Percentiles rank a stretch among this genome's conserved stretches.
Evolutionary conservation across 768 basidiomycete genomes (phyloP).

Genomic region (Nidula microcarpa): DNA sequence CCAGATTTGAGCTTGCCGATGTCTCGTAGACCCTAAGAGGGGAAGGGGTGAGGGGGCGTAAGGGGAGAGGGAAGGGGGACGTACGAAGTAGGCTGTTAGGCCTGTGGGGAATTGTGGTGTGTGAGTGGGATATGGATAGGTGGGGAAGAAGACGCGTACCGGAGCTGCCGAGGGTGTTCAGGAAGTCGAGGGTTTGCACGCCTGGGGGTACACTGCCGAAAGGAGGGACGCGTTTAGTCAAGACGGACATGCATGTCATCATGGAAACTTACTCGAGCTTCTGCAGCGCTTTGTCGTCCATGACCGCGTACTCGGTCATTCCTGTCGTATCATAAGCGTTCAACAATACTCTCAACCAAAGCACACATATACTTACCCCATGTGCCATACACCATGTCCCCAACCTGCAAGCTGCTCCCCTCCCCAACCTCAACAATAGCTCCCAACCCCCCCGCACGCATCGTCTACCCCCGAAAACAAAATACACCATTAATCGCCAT

Average conservation of each 20-base stretch:
- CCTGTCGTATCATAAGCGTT: conserved; percentile 32
- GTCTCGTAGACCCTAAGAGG: conserved; percentile 70
- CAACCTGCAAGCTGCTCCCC: conserved; percentile 52
- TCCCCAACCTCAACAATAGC: conserved; percentile 58
- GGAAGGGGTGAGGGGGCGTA: background rate
- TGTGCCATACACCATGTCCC: conserved; percentile 64
- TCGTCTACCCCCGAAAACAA: conserved; percentile 36
- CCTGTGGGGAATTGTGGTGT: conserved; percentile 34
- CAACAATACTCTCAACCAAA: background rate
- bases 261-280: conserved; percentile 50
- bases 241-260: too few relatives aligned
- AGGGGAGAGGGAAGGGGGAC: conserved; percentile 9
- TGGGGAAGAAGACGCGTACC: conserved; percentile 43
- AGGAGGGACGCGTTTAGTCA: too few relatives aligned
- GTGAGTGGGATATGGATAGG: background rate
- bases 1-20: conserved; percentile 79
- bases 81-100: conserved; percentile 86
- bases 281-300: conserved; percentile 47
- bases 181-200: conserved; percentile 65
- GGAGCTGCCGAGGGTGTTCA: conserved; percentile 73
- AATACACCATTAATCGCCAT: background rate
- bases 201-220: conserved; percentile 52
- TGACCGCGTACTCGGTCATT: conserved; percentile 73
- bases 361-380: conserved; percentile 46
- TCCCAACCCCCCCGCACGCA: conserved; percentile 71